Conservation (phyloP, 1,284 basidiomycete species). For the Bondarzewia mesenterica region DNA sequence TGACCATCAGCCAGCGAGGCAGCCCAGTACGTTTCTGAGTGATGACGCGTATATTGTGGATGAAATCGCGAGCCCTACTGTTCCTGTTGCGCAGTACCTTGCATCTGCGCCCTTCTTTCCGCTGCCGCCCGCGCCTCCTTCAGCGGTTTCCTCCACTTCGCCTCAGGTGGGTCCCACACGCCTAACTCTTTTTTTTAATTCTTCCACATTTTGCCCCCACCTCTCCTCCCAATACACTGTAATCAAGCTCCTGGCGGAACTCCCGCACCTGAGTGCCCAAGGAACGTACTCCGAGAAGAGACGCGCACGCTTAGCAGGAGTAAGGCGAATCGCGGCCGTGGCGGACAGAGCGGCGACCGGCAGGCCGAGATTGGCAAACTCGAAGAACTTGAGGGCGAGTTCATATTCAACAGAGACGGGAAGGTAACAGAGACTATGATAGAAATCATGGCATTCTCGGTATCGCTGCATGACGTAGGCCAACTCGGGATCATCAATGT, state of each 20-base stretch:
- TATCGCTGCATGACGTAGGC: conserved; percentile 98
- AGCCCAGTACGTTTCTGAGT: too few relatives aligned
- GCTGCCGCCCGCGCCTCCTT: conserved; percentile 45
- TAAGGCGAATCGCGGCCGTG: conserved; percentile 64
- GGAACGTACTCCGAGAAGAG: conserved; percentile 78
- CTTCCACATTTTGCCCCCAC: conserved; percentile 79
- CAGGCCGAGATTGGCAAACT: conserved; percentile 87
- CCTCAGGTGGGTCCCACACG: conserved; percentile 69
- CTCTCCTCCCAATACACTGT: conserved; percentile 95
- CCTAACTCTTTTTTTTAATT: conserved; percentile 79
- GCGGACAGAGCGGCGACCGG: conserved; percentile 85
- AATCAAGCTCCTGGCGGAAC: conserved; percentile 69
- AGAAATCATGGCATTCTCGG: conserved; percentile 95
- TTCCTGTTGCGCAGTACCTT: neutral
- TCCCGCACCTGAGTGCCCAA: conserved; percentile 85
- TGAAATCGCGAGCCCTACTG: neutral
- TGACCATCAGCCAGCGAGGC: too few relatives aligned
- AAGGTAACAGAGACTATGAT: conserved; percentile 83
- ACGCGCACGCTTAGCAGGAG: conserved; percentile 41
- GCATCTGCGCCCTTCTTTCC: conserved; percentile 12
- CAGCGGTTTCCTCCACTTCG: conserved; percentile 54
- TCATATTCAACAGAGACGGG: conserved; percentile 90
- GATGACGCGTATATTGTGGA: neutral
- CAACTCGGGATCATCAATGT: conserved; percentile 88
- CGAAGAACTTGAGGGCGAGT: conserved; percentile 94